Conservation (phyloP, 2,329 filamentous ascomycete genomes). For the Colletotrichum salicis region DNA sequence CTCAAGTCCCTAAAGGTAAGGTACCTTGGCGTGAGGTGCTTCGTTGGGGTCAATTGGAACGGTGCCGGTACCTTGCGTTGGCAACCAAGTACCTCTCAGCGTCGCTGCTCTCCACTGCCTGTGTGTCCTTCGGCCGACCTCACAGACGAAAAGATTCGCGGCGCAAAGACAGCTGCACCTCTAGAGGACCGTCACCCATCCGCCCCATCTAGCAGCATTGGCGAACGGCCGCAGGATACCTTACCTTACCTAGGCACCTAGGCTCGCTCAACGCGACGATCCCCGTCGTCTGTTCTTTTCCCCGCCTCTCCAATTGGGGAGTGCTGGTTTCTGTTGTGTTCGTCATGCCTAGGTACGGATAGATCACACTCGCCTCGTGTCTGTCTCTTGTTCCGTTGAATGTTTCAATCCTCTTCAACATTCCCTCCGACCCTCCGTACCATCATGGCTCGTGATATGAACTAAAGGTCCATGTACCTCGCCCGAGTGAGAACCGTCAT, state of each 20-base stretch:
- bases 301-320: background rate
- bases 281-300: background rate
- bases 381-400: background rate
- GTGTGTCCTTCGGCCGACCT: background rate
- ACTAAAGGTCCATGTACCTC: no score
- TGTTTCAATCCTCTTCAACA: conserved; percentile 4
- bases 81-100: background rate
- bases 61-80: background rate
- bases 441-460: background rate
- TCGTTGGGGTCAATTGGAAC: background rate
- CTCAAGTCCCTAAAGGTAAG: background rate
- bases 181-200: background rate
- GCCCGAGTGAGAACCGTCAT: background rate
- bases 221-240: background rate
- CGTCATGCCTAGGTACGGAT: background rate
- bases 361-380: background rate
- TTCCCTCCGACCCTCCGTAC: background rate
- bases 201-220: background rate
- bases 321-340: background rate
- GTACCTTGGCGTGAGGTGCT: background rate
- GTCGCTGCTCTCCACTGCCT: background rate
- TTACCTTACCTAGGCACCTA: no score
- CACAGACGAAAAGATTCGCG: background rate
- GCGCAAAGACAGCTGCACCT: background rate
- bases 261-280: no score